These are phyloP conservation scores for Ogataea sp. DNA, from an alignment of 805 yeast genomes.

Conservation along the genomic window DNA sequence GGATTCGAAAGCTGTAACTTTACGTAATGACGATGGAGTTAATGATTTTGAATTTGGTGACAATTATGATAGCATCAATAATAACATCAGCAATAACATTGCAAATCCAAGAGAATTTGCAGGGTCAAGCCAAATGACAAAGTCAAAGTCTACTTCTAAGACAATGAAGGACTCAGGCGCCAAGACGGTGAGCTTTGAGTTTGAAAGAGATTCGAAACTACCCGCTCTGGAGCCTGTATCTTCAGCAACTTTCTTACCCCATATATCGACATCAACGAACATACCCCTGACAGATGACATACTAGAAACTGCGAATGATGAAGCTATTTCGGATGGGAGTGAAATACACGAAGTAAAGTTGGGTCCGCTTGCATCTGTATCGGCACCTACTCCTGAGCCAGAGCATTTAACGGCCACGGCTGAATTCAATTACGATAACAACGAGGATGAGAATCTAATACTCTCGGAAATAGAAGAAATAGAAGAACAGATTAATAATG, in stretches of 20 bases:
- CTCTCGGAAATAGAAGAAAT: slow-evolving; percentile 17
- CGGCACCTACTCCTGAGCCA: slow-evolving; percentile 5
- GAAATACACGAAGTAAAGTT: no score
- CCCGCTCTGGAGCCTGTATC: slow-evolving; percentile 49
- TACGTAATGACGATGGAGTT: background rate
- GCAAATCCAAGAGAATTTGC: no score
- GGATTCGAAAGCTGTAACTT: background rate
- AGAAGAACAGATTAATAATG: slow-evolving; percentile 6
- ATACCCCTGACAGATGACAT: background rate
- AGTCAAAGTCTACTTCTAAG: no score
- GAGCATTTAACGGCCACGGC: slow-evolving; percentile 43
- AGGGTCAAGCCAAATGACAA: no score
- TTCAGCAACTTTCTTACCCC: slow-evolving; percentile 67
- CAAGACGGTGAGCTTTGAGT: background rate
- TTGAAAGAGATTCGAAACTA: slow-evolving; percentile 1
- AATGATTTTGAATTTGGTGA: background rate
- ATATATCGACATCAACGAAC: slow-evolving; percentile 31
- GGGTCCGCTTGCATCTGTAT: background rate
- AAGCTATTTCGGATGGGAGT: background rate
- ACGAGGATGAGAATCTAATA: slow-evolving; percentile 6
- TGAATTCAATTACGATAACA: slow-evolving; percentile 33
- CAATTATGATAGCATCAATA: background rate
- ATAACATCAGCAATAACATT: background rate
- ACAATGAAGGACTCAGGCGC: background rate
- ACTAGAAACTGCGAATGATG: background rate